Evolutionary conservation across 768 basidiomycete genomes (phyloP).

Genomic region (Amanita pallidorosea): DNA sequence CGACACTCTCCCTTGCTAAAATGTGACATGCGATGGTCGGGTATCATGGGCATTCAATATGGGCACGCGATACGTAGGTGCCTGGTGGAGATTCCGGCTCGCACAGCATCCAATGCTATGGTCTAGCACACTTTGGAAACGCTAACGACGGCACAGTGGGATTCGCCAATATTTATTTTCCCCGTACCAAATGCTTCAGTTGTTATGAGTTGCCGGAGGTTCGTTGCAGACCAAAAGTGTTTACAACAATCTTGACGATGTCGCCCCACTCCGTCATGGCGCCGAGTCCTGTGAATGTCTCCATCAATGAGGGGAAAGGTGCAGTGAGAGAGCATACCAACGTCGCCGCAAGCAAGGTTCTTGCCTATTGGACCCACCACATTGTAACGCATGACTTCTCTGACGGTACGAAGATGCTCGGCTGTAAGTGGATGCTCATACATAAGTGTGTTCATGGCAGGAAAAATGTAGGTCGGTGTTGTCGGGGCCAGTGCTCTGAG

Average conservation of each 20-base stretch:
- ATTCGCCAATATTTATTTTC: too few species aligned
- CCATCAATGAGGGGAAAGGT: background rate
- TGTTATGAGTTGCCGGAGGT: too few species aligned
- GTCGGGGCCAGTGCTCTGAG: slow-evolving; percentile 75
- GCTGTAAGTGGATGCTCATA: slow-evolving; percentile 88
- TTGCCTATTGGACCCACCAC: slow-evolving; percentile 87
- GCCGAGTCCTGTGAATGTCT: slow-evolving; percentile 50
- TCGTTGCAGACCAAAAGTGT: slow-evolving; percentile 30
- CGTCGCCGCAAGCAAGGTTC: slow-evolving; percentile 81
- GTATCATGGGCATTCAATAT: too few species aligned
- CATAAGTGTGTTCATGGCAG: slow-evolving; percentile 99
- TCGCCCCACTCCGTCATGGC: slow-evolving; percentile 98
- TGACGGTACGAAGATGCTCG: slow-evolving; percentile 67
- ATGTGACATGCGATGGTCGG: too few species aligned
- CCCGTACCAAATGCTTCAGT: too few species aligned
- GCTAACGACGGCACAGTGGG: too few species aligned
- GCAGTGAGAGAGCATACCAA: slow-evolving; percentile 42
- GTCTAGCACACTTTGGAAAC: too few species aligned
- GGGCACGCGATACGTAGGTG: too few species aligned
- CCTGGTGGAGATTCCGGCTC: too few species aligned
- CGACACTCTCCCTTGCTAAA: too few species aligned
- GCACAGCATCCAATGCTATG: too few species aligned
- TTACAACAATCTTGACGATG: slow-evolving; percentile 65
- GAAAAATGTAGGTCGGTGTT: slow-evolving; percentile 86
- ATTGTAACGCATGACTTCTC: slow-evolving; percentile 67